Evolutionary conservation across 306 rosid species (phyloP).

Genomic region (Malus orientalis): DNA sequence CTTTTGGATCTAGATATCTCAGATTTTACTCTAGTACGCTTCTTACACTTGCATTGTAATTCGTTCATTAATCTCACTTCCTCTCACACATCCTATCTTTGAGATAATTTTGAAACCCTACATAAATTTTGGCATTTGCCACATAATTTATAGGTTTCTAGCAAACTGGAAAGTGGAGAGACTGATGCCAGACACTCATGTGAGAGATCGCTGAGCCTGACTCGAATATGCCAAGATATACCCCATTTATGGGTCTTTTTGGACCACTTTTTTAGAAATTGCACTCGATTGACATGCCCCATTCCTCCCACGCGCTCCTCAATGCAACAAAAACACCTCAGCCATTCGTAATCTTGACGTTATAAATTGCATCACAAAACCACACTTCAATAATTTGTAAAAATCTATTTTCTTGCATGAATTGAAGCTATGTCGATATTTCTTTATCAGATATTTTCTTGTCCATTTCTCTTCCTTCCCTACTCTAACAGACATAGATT

Average conservation of each 20-base stretch:
- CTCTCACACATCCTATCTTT: too few relatives aligned
- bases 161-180: neutral
- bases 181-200: slow-evolving; percentile 8
- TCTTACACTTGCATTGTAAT: too few relatives aligned
- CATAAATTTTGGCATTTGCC: neutral
- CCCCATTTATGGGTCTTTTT: slow-evolving; percentile 20
- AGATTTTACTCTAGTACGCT: too few relatives aligned
- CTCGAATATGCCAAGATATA: slow-evolving; percentile 14
- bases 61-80: too few relatives aligned
- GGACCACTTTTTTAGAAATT: slow-evolving; percentile 26
- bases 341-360: slow-evolving; percentile 26
- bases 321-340: neutral
- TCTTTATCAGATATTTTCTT: too few relatives aligned
- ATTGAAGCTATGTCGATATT: neutral
- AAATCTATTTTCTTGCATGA: neutral
- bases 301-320: slow-evolving; percentile 22
- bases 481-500: too few relatives aligned
- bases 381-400: neutral
- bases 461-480: too few relatives aligned
- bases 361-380: slow-evolving; percentile 22
- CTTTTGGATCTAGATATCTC: too few relatives aligned
- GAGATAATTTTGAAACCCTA: neutral
- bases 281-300: slow-evolving; percentile 20
- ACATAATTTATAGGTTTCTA: neutral
- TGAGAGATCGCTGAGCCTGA: slow-evolving; percentile 9